Evolutionary conservation across 2,329 filamentous ascomycete species (phyloP), one percentile per base, ranked within the genome.

Genomic region (Botrytis squamosa): DNA sequence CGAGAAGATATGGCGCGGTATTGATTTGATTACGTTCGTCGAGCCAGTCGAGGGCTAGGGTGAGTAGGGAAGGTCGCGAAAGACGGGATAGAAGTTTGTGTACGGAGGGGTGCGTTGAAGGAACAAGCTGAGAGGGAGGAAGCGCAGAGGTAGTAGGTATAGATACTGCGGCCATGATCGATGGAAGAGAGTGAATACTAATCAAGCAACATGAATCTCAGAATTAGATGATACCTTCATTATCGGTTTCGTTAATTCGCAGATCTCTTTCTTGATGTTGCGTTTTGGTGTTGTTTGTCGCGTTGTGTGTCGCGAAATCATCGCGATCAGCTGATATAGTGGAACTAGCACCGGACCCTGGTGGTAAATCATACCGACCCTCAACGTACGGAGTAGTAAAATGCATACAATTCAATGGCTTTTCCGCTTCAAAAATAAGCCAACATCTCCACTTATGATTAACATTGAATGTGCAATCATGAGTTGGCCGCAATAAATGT

Each of bases 31-130:
- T 91, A 76, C 86, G 85, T 67, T 91, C 88, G 73, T 91, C 88
- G 4, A 97, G 89, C 94, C 94, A 97, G 83, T 92, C 88, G 36
- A 94, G 86, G 0, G 88, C 92, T 14, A 97, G 86, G 0, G 90
- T 88, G 40, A 96, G 83, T 36, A 97, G 87, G 0, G 92, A 90
- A 65, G 90, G 84, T 69, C 93, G 90, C 2, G 93, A 92, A 29
- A 97, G 86, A 72, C 90, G 91, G 75, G 85, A 87, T 67, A 97
- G 86, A 59, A 88, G 86, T 81, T 92, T 93, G 76, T 87, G 81
- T 67, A 94, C 87, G 44, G 89, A 85, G 64, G 88, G 84, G 80
- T 91, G 92, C 74, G 88, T 85, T 14, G 91, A 85, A 73, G 90
- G 87, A 79, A 95, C 87, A 78, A 90, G 90, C 76, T 94, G 86